Conservation (phyloP, 805 yeast species). For the Kurtzmaniella cleridarum region DNA sequence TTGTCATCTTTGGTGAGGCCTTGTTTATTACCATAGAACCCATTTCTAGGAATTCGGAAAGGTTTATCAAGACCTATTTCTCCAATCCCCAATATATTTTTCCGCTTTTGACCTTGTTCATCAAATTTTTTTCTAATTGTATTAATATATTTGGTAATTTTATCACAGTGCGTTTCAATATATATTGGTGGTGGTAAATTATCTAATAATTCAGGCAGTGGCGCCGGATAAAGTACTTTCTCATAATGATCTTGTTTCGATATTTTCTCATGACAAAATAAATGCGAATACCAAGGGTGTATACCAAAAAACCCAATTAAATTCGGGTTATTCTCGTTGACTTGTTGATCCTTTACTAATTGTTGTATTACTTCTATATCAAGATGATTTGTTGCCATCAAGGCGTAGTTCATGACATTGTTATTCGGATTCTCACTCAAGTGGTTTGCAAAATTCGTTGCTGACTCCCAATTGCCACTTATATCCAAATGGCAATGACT, state of each 20-base stretch:
- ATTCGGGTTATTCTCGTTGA: constrained; percentile 3
- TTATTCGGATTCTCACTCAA: constrained; percentile 3
- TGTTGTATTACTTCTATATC: constrained; percentile 25
- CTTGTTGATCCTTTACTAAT: constrained; percentile 9
- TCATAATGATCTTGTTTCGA: constrained; percentile 53
- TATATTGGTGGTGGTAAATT: constrained; percentile 58
- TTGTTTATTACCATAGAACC: constrained; percentile 41
- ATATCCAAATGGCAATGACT: constrained; percentile 33
- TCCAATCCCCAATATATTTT: constrained; percentile 50
- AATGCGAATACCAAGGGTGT: constrained; percentile 90
- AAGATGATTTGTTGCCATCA: constrained; percentile 36
- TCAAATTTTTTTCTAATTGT: constrained; percentile 6
- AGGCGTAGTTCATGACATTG: neutral
- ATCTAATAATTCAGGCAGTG: constrained; percentile 33
- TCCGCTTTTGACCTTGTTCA: neutral
- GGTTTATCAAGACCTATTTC: constrained; percentile 88
- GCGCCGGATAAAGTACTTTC: constrained; percentile 40
- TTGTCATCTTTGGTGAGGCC: constrained; percentile 6
- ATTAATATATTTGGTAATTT: constrained; percentile 20
- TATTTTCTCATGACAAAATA: constrained; percentile 28
- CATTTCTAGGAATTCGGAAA: constrained; percentile 60
- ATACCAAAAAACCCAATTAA: constrained; percentile 49
- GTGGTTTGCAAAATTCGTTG: constrained; percentile 6
- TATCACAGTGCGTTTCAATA: constrained; percentile 28
- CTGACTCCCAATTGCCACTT: constrained; percentile 9